Evolutionary conservation across 192 early-diverging fungal species (phyloP).

Genomic region (Dimargaris verticillata): DNA sequence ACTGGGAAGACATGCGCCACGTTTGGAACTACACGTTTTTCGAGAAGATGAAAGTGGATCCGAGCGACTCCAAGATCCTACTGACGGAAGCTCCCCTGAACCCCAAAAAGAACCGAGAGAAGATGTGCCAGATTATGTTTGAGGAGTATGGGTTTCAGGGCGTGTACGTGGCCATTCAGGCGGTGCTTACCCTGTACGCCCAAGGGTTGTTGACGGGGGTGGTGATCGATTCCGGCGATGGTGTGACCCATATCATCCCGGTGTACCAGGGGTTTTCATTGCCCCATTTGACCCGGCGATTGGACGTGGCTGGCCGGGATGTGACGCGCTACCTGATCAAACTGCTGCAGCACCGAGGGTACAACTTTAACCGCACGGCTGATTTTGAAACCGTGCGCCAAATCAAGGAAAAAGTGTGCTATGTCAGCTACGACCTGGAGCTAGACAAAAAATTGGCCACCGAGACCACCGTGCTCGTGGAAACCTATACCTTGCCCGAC

Average conservation of each 20-base stretch:
- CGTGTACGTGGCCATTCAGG: constrained; percentile 90
- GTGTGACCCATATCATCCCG: constrained; percentile 97
- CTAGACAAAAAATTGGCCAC: constrained; percentile 86
- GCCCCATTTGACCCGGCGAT: constrained; percentile 70
- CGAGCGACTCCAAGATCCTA: constrained; percentile 77
- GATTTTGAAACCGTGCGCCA: constrained; percentile 96
- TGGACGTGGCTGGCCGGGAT: constrained; percentile 92
- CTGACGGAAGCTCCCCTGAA: constrained; percentile 96
- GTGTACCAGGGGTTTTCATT: constrained; percentile 93
- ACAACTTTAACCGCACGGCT: constrained; percentile 92
- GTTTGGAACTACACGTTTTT: constrained; percentile 98
- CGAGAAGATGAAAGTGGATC: constrained; percentile 81
- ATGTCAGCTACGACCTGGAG: constrained; percentile 91
- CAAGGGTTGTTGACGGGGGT: constrained; percentile 95
- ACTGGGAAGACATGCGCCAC: constrained; percentile 96
- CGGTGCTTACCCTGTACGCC: constrained; percentile 93
- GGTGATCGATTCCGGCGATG: constrained; percentile 96
- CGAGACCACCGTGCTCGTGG: constrained; percentile 93
- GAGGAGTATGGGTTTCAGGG: constrained; percentile 90
- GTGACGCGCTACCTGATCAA: constrained; percentile 96
- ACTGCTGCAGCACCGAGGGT: constrained; percentile 79
- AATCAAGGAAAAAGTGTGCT: constrained; percentile 97
- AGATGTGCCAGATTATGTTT: constrained; percentile 93
- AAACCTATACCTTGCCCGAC: constrained; percentile 93
- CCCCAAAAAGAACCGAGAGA: constrained; percentile 76